Evolutionary conservation across 345 rosid genomes (phyloP), one percentile per base, ranked within the genome.

Genomic region (Clausena lansium): DNA sequence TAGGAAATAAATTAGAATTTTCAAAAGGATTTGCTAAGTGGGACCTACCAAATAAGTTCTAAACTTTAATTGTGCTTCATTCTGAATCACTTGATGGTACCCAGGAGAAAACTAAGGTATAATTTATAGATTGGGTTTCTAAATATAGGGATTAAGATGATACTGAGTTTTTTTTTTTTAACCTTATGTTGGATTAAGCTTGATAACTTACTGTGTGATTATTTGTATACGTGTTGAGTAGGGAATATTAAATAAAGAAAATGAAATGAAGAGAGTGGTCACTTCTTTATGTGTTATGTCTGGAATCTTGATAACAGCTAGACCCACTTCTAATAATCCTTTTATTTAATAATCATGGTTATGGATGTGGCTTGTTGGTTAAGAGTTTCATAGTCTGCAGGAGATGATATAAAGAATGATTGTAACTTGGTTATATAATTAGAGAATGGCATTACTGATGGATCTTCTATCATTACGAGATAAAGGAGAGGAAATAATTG

Each of bases 291-390:
- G 32, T 38, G 32, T 32, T 61, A 45, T 58, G 77, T 63, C 69
- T 65, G 55, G 54, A 73, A 67, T 68, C n/a, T 50, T 32, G 71
- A 45, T 78, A n/a, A 67, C 78, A 73, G 45, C 65, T 64, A 36
- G 75, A 50, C 71, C 78, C 83, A 77, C 80, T 52, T 54, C 65
- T 39, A n/a, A 20, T 39, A 28, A 54, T n/a, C 41, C 54, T 19
- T 80, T 38, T 15, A 25, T 22, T 71, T 71, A 64, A 30, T 63
- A 27, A 28, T 76, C 50, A 71, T 6, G 63, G 73, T 55, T 67
- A 24, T 66, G 28, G 52, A 58, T 70, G 32, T 38, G 50, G 20
- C 54, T 25, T 81, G 38, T 20, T 72, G 9, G 25, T 10, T 72
- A 15, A 30, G 35, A 38, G 17, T 59, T 59, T 38, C 25, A 15